Evolutionary conservation across 176 grass and related monocot species (phyloP).

Genomic region (Raddia distichophylla): DNA sequence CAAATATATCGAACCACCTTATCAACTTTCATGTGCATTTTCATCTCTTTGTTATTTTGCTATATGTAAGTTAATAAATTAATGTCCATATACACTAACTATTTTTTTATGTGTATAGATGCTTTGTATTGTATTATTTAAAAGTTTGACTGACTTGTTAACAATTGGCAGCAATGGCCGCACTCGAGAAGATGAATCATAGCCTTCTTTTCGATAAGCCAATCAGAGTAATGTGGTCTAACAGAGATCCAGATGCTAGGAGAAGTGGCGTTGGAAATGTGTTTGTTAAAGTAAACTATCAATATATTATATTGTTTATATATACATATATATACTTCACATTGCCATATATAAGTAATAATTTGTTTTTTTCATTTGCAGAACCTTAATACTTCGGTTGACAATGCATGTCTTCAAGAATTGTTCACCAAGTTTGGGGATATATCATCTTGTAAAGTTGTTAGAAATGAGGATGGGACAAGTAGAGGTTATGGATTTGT

Average conservation of each 20-base stretch:
- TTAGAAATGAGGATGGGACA: constrained; percentile 58
- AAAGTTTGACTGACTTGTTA: constrained; percentile 27
- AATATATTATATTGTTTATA: not conserved
- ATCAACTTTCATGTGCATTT: not conserved
- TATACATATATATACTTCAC: not conserved
- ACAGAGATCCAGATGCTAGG: constrained; percentile 67
- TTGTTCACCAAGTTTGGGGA: constrained; percentile 73
- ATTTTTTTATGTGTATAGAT: not conserved
- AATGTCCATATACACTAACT: not conserved
- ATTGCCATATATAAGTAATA: not conserved
- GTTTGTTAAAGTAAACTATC: constrained; percentile 76
- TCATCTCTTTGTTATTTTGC: not conserved
- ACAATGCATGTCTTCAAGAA: constrained; percentile 59
- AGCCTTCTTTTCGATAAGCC: constrained; percentile 60
- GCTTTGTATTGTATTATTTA: constrained; percentile 1
- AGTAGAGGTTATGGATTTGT: constrained; percentile 78
- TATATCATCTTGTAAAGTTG: constrained; percentile 84
- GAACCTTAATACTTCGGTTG: constrained; percentile 61
- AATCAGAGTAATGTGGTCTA: constrained; percentile 88
- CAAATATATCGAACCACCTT: not conserved
- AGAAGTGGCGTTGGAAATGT: constrained; percentile 77
- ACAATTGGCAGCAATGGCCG: constrained; percentile 48
- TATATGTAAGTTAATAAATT: not conserved
- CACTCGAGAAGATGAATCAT: constrained; percentile 71
- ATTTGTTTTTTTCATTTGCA: constrained; percentile 37